Conservation (phyloP, 805 yeast genomes). For the Lachancea waltii region DNA sequence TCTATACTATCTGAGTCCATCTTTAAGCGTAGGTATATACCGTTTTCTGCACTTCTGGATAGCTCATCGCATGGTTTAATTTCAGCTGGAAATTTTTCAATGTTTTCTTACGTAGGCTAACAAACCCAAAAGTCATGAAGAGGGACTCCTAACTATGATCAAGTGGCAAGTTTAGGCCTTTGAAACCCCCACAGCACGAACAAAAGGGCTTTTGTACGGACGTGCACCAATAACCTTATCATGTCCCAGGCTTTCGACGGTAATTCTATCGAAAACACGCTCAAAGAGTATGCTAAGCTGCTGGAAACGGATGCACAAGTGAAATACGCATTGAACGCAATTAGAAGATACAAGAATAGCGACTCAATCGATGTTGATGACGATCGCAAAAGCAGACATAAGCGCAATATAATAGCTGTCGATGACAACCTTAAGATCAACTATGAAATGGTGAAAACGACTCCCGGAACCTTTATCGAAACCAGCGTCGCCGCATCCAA, state of each 20-base stretch:
- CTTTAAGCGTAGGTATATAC: not conserved
- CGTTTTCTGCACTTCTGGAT: not conserved
- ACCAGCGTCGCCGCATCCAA: constrained; percentile 5
- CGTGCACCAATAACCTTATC: no score
- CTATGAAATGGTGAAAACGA: constrained; percentile 30
- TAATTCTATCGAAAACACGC: not conserved
- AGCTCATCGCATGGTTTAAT: constrained; percentile 8
- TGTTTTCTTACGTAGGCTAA: no score
- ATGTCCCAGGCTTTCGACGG: not conserved
- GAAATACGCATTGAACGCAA: constrained; percentile 11
- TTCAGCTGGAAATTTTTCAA: constrained; percentile 6
- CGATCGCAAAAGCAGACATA: constrained; percentile 14
- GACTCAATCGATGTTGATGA: constrained; percentile 7
- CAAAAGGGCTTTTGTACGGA: no score
- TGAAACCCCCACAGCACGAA: no score
- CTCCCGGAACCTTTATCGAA: constrained; percentile 26
- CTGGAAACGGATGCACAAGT: constrained; percentile 13
- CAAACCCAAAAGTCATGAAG: no score
- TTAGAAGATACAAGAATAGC: constrained; percentile 10
- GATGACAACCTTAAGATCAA: constrained; percentile 31
- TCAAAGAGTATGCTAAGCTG: constrained; percentile 7
- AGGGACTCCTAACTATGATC: no score
- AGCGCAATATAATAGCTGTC: constrained; percentile 28
- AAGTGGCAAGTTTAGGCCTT: no score
- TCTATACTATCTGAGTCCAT: constrained; percentile 15